Base-by-base conservation (phyloP, 805 yeast species). In the Saccharomycopsis fermentans region DNA sequence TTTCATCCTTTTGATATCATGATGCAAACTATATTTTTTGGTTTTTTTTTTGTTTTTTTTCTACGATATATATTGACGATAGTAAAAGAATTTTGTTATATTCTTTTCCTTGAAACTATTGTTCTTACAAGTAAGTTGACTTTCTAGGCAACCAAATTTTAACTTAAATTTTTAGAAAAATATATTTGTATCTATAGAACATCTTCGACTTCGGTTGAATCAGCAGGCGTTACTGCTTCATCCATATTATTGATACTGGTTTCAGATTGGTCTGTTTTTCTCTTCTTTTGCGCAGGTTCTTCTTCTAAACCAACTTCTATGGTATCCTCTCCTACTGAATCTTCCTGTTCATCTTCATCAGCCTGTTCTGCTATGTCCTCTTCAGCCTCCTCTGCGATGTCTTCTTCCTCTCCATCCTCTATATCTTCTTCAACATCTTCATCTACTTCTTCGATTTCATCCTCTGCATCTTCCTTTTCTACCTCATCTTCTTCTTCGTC, bases 401-500 rank as follows among this genome's bases (percentile, higher is more conserved):
- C 59, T 36, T 59, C 57, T 16, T 52, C 71, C 16, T 59, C 71
- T 35, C 66, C 73, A 11, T 66, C 72, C 4, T 63, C 69, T 9
- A 64, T 71, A n/a, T 65, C 72, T 35, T 65, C 71, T 11, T 64
- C 67, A 16, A 63, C 66, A 56, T 63, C 69, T 14, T 64, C 72
- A 8, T 63, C 69, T 12, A 64, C 65, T 19, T 63, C 70, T 21
- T 67, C 71, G 4, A 65, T 69, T 14, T 65, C 71, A 1, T 66
- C 71, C 6, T 65, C 71, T 14, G 64, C 70, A 26, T 64, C 70
- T 5, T 65, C 72, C 24, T 65, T 81, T 26, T 68, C 78, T 4
- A 69, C 81, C 2, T 66, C 77, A 4, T 71, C 80, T 14, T 68
- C 78, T 0, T 67, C 74, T 0, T 65, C 79, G 0, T 66, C 80